Evolutionary conservation across 441 rosid genomes (phyloP).

Genomic region (Adansonia grandidieri): DNA sequence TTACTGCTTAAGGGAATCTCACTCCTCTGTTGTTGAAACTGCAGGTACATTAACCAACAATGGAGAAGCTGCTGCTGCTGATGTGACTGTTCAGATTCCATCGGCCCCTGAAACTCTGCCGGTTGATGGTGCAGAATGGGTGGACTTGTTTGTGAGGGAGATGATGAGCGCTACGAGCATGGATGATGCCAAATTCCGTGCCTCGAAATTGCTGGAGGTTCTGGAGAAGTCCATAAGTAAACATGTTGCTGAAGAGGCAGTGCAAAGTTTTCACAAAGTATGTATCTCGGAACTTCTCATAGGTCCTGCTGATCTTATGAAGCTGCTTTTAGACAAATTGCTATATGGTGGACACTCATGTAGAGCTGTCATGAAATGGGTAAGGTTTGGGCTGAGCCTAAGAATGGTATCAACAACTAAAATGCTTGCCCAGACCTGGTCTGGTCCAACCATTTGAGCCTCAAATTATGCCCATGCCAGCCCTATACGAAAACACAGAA

Average conservation of each 20-base stretch:
- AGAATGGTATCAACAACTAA: neutral
- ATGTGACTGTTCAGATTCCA: constrained; percentile 29
- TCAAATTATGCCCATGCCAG: too few species aligned
- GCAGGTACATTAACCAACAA: constrained; percentile 33
- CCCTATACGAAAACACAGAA: too few species aligned
- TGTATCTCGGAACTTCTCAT: neutral
- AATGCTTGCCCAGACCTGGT: neutral
- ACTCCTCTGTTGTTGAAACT: constrained; percentile 5
- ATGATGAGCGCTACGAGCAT: constrained; percentile 58
- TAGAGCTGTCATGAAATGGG: neutral
- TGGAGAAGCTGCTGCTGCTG: constrained; percentile 33
- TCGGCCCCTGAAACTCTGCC: constrained; percentile 43
- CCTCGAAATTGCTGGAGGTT: constrained; percentile 56
- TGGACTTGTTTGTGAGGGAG: constrained; percentile 74
- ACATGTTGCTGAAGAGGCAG: constrained; percentile 44
- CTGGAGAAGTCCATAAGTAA: constrained; percentile 55
- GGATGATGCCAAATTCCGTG: constrained; percentile 77
- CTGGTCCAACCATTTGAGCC: too few species aligned
- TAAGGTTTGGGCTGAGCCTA: neutral
- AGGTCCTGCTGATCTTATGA: neutral
- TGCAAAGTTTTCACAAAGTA: constrained; percentile 52
- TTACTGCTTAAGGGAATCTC: constrained; percentile 1
- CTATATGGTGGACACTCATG: neutral
- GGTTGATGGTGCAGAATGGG: constrained; percentile 75
- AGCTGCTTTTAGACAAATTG: neutral